Evolutionary conservation across 495 filamentous ascomycete species (phyloP), one percentile per base, ranked within the genome.

Genomic region (Parmelia sp.): DNA sequence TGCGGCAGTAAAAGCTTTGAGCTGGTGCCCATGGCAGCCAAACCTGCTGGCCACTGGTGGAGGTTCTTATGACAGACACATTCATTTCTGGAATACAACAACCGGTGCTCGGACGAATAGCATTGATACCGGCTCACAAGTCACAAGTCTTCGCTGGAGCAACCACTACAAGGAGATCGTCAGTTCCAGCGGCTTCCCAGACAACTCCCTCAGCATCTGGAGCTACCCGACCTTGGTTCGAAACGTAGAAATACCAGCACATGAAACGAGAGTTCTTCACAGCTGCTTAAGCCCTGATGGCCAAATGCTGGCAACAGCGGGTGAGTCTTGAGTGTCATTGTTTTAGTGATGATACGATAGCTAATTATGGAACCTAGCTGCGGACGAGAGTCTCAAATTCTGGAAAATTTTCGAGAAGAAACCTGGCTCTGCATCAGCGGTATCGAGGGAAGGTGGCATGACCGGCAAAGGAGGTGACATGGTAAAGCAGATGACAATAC

Each of bases 371-470:
- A 51, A 55, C 64, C 27, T 66, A 47, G 90, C 92, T 63, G 91
- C 92, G 23, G 94, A 99, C 72, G 94, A 99, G 83, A 91, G 86
- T 72, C 81, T 99, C 74, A 99, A 99, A 76, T 99, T 99, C 83
- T 99, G 94, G 94, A 98, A 97, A 86, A 78, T 97, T 67, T 98
- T 98, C 69, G 94, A 98, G 83, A 96, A 95, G 84, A 96, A 96
- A 82, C 77, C 91, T 29, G 93, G 91, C 36, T 80, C 79, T 51
- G 79, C 75, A 61, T 82, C 80, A 57, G 74, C 82, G 2, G 78
- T 84, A 17, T 74, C 84, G 45, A 78, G 82, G 14, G 82, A 83
- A 63, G 81, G 81, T 40, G 74, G 80, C 60, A 79, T 86, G 44
- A 80, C 81, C 25, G 82, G 82, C 64, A 88, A 87, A 69, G 74